Evolutionary conservation across 306 rosid genomes (phyloP), one percentile per base, ranked within the genome.

Genomic region (Trifolium dubium): DNA sequence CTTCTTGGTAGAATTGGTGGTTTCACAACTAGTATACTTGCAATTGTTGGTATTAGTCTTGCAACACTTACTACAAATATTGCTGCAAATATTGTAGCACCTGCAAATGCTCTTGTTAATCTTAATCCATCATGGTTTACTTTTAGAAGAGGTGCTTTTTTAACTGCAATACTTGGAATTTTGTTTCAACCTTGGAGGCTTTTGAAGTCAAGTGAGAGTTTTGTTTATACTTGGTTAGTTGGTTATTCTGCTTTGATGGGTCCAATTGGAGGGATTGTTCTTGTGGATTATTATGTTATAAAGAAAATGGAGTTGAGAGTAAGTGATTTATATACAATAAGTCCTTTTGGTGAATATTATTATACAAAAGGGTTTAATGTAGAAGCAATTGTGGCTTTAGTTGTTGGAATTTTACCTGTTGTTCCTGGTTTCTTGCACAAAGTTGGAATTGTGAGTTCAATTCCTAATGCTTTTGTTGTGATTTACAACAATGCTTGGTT

Each of bases 151-250:
- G 97, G 96, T 3, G 93, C 92, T 23, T 32, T 89, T 55, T 18
- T 90, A 0, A 93, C 97, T 1, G 97, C 98, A 4, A 61, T 90
- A 18, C 77, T 93, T 62, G 98, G 98, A 19, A 89, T 93, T 61
- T 88, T 83, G 30, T 93, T 93, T 53, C 98, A 93, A 29, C 98
- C 98, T 0, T 93, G 97, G 98, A 82, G 89, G 84, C 96, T 93
- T 43, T 83, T 93, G 0, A 73, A 69, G 23, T 93, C 98, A 19
- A 90, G 98, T 73, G 97, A 90, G 88, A 89, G 96, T 80, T 93
- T 90, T 73, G 98, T 93, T 2, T 89, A 90, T 35, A 90, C 96
- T 6, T 93, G 98, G 98, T 85, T 93, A 14, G 87, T 93, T 67
- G 96, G 98, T n/a, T 88, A 93, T 68, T 93, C 98, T 34, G 97